phyloP scores from a whole-genome alignment of 257 asterid species.

The Nicotiana benthamiana region DNA sequence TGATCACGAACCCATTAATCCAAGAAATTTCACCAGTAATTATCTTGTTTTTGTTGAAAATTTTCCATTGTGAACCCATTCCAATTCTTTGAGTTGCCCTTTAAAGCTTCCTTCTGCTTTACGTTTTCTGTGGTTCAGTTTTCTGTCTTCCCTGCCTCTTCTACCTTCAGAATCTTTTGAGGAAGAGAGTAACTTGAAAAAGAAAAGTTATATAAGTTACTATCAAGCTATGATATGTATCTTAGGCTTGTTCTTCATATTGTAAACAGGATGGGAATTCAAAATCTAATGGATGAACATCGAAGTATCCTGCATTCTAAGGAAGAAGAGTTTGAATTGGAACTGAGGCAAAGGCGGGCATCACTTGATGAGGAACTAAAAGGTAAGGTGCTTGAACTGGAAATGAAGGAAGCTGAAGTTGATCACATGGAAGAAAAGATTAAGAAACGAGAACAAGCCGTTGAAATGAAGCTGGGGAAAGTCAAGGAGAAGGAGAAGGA shows the following conservation, averaged over 20 bases:
- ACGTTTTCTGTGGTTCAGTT: background rate
- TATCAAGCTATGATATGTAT: background rate
- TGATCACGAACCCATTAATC: background rate
- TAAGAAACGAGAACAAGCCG: constrained; percentile 69
- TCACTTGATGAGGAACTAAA: constrained; percentile 56
- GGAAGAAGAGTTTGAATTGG: constrained; percentile 66
- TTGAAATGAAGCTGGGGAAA: constrained; percentile 71
- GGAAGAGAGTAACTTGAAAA: background rate
- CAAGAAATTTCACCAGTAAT: background rate
- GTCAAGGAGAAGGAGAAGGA: constrained; percentile 64
- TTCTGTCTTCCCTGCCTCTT: background rate
- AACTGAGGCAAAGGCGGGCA: constrained; percentile 66
- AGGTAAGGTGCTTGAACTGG: constrained; percentile 61
- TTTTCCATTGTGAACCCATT: background rate
- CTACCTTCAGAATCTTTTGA: background rate
- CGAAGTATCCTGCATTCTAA: constrained; percentile 46
- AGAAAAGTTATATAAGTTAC: background rate
- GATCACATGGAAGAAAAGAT: constrained; percentile 83
- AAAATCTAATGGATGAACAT: constrained; percentile 85
- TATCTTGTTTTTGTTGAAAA: background rate
- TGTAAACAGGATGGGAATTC: constrained; percentile 62
- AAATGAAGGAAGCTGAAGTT: constrained; percentile 75
- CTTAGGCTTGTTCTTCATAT: constrained; percentile 9
- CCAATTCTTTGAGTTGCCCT: background rate
- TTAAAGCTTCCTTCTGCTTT: background rate